Evolutionary conservation across 257 asterid species (phyloP), one percentile per base, ranked within the genome.

Genomic region (Capsicum baccatum): DNA sequence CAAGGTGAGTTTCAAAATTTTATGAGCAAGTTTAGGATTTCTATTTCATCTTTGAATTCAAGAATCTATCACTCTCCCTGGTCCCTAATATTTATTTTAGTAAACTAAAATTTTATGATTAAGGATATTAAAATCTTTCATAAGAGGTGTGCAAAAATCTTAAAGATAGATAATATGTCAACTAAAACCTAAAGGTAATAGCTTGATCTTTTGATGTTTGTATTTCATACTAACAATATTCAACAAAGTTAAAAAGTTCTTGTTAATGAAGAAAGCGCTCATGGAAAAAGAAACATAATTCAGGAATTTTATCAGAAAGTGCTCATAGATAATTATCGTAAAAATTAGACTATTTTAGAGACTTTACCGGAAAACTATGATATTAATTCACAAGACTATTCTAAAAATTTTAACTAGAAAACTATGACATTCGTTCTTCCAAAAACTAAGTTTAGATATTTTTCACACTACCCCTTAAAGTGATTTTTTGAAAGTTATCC

Each of bases 141-240:
- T 63, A 64, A 9, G 17, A 11, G 70, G 50, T 67, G 21, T 35
- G 21, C 50, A 37, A 37, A 67, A 35, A 37, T 35, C 50, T 35
- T 1, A 35, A 63, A 14, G 3, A 35, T 3, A 14, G 19, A 67
- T 35, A 66, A 33, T 67, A 67, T 67, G 48, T 26, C 9, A 64
- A 64, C 71, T 16, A 17, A 68, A 39, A 52, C 33, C 71, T 42
- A 17, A 68, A 39, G 76, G 54, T 39, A 16, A 15, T 68, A 79
- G 56, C 56, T 86, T 84, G 48, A 79, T 4, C 42, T 21, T 74
- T 73, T 58, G 82, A 62, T 6, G 58, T 8, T 7, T 62, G 8
- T 80, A 70, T 56, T 21, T 71, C 62, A 85, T 48, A 78, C 62
- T 35, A 71, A 35, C n/a, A 87, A 83, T 85, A 88, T 44, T 52